Evolutionary conservation across 257 asterid genomes (phyloP), one percentile per base, ranked within the genome.

Genomic region (Echium plantagineum): DNA sequence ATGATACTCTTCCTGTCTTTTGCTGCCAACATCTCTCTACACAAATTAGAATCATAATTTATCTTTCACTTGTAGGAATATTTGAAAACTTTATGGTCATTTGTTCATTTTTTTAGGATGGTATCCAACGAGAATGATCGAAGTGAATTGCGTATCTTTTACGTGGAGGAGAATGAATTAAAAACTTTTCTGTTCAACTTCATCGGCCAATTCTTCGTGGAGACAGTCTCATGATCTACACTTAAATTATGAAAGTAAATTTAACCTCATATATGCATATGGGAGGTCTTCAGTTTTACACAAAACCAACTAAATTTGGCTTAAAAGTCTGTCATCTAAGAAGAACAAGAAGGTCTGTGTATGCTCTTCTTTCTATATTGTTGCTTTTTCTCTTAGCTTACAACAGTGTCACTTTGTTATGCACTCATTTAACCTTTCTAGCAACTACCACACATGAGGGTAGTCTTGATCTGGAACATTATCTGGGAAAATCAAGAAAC

Each of bases 351-450:
- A 75, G 72, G 68, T 80, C 96, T 19, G 58, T 80, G 62, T 81
- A 22, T 63, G 84, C 81, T 57, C 62, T 82, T 52, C 28, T 70
- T 46, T 79, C 94, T 48, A 64, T 82, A 42, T 51, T 74, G 22
- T 71, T 83, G 28, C 74, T 89, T 49, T 70, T 71, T 58, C 91
- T 86, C 26, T 56, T 89, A 68, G 85, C 82, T 60, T 84, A 79
- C 38, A 85, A 86, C 53, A 66, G 81, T 60, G 76, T 79, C 59
- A 57, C 78, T 61, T 76, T 84, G 51, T 84, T 84, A 82, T 75
- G 72, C 22, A 47, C 80, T 69, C 68, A 63, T 26, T 18, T 89
- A 71, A 88, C 90, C 0, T 74, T 83, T 54, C 85, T 78, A 58
- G 76, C 64, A 0, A 75, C 55, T 32, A 32, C 55, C 47, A 61